These are phyloP conservation scores for Aeschynomene evenia DNA, from an alignment of 306 rosid genomes.

Conservation along the genomic window DNA sequence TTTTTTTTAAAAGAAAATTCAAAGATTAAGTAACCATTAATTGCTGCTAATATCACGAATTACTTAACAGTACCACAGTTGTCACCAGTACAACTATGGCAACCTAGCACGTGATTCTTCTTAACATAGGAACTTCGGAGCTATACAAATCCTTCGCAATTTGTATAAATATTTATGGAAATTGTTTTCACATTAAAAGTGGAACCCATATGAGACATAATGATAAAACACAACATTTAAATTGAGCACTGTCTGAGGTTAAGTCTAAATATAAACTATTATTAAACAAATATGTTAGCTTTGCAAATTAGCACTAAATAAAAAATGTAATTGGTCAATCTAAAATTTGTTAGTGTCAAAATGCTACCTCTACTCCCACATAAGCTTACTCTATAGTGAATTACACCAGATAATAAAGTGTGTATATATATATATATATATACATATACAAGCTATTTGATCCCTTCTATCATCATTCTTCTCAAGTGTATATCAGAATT, in stretches of 20 bases:
- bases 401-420: neutral
- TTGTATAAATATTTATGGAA: too few relatives aligned
- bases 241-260: too few relatives aligned
- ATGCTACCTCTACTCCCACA: neutral
- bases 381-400: neutral
- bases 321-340: neutral
- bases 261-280: neutral
- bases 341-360: neutral
- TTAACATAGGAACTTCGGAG: neutral
- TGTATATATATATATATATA: too few relatives aligned
- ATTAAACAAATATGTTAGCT: too few relatives aligned
- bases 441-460: conserved; percentile 17
- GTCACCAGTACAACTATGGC: neutral
- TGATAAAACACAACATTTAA: too few relatives aligned
- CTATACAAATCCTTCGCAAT: neutral
- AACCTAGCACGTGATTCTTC: neutral
- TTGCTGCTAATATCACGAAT: neutral
- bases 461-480: neutral
- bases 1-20: neutral
- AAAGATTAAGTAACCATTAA: too few relatives aligned
- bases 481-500: too few relatives aligned
- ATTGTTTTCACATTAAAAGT: too few relatives aligned
- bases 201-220: too few relatives aligned
- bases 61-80: neutral
- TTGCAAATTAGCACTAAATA: neutral